Evolutionary conservation across 495 filamentous ascomycete genomes (phyloP).

Genomic region (Aspergillus funiculosus): DNA sequence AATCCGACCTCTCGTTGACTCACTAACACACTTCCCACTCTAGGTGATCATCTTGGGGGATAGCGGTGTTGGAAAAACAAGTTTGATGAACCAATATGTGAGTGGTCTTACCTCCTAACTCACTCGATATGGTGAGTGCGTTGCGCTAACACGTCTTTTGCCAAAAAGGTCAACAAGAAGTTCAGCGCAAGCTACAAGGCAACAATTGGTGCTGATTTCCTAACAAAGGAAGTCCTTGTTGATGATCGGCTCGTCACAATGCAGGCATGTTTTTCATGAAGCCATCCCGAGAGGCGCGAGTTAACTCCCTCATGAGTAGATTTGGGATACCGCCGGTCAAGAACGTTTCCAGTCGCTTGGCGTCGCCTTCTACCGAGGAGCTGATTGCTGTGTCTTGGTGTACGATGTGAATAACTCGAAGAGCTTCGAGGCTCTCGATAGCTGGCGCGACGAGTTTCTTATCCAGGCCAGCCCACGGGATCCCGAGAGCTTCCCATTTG

Average conservation of each 20-base stretch:
- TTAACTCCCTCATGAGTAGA: constrained; percentile 47
- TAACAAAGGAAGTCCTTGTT: constrained; percentile 96
- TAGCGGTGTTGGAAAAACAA: constrained; percentile 97
- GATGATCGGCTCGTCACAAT: constrained; percentile 97
- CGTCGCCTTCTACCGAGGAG: constrained; percentile 96
- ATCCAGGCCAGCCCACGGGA: constrained; percentile 96
- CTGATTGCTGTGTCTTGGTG: constrained; percentile 97
- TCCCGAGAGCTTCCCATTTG: constrained; percentile 96
- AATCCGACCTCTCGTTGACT: background rate
- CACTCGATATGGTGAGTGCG: constrained; percentile 1
- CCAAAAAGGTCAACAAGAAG: constrained; percentile 92
- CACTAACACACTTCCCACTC: constrained; percentile 1
- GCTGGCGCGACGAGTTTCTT: constrained; percentile 97
- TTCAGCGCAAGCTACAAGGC: constrained; percentile 99
- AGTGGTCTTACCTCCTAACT: constrained; percentile 29
- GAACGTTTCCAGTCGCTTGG: constrained; percentile 97
- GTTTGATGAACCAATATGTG: constrained; percentile 99
- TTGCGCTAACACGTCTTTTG: constrained; percentile 21
- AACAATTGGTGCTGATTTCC: constrained; percentile 96
- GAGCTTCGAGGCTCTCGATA: constrained; percentile 96
- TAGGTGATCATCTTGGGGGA: constrained; percentile 98
- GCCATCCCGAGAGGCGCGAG: background rate
- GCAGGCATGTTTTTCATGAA: constrained; percentile 60
- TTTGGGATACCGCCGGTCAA: constrained; percentile 98
- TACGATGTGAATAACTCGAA: constrained; percentile 99